Evolutionary conservation across 768 basidiomycete species (phyloP), one percentile per base, ranked within the genome.

Genomic region (Boletales sp.): DNA sequence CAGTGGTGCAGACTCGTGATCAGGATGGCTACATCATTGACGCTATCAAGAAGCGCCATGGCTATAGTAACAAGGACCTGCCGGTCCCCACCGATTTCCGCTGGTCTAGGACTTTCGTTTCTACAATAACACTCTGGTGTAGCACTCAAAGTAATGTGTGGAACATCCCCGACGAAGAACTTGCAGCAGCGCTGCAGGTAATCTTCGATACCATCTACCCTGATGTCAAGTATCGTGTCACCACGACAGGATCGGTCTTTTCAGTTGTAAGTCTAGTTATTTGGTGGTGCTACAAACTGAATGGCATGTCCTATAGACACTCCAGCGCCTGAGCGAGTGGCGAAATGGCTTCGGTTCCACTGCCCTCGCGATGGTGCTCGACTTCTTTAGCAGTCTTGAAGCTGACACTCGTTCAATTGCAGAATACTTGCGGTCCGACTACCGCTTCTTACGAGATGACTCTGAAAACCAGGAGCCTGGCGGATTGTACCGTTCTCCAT

Each of bases 71-170:
- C 21, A 48, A 48, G 34, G 47, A 48, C 41, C 34, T 34, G 8
- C 41, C 34, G 13, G 47, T 48, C n/a, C 40, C 24, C 8, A 43
- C 18, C 17, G 34, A 43, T 5, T 13, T 40, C 10, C 13, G 27
- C 17, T 51, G 45, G 50, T 21, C 21, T 21, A 17, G 50, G 30
- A 32, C 8, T 1, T 38, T 55, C 35, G 32, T 51, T 8, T 32
- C 37, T 2, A 52, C 39, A 1, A 14, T 44, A 2, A 43, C 49
- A 31, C 43, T 51, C 2, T 55, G 54, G 54, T 41, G 37, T 2
- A 43, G 50, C 15, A n/a, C 34, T 19, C 54, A 55, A 42, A 40
- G 40, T 4, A 47, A 48, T 5, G n/a, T 51, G n/a, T 54, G 53
- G 53, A 24, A 17, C 12, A 43, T 54, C 3, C 27, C 49, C 8